Evolutionary conservation across 805 yeast species (phyloP).

Genomic region (Saturnispora silvae): DNA sequence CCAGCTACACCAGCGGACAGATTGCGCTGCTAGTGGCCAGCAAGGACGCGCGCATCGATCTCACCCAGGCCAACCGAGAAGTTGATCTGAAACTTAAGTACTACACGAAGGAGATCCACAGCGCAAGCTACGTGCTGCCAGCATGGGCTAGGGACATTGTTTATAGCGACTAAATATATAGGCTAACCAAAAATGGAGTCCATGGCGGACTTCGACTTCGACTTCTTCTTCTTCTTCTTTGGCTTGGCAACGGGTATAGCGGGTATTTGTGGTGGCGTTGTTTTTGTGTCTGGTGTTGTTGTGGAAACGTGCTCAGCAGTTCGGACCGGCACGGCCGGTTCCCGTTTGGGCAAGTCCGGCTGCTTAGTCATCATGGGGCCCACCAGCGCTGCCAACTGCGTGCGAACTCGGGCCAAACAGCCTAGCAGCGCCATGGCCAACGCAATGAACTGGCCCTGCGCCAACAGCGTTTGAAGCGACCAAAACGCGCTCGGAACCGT

Average conservation of each 20-base stretch:
- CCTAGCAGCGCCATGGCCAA: constrained; percentile 66
- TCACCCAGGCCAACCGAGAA: constrained; percentile 43
- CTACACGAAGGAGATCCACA: constrained; percentile 57
- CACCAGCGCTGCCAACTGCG: constrained; percentile 3
- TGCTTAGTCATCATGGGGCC: neutral
- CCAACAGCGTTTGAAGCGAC: constrained; percentile 55
- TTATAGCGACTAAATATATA: constrained; percentile 10
- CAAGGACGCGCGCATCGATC: constrained; percentile 36
- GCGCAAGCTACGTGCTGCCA: constrained; percentile 68
- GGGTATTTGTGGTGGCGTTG: too few species aligned
- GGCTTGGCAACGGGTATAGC: too few species aligned
- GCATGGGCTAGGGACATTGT: constrained; percentile 49
- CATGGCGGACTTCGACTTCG: constrained; percentile 45
- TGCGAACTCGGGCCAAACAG: constrained; percentile 34
- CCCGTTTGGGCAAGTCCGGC: neutral
- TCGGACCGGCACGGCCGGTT: too few species aligned
- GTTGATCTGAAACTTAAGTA: constrained; percentile 48
- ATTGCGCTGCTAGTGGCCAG: constrained; percentile 69
- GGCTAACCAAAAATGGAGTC: constrained; percentile 63
- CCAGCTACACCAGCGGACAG: constrained; percentile 83
- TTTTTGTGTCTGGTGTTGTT: too few species aligned
- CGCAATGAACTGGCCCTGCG: constrained; percentile 66
- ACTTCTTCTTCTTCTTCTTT: constrained; percentile 25
- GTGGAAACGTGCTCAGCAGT: too few species aligned
- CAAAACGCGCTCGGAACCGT: constrained; percentile 31